A percentile compares a stretch with the other conserved stretches of the same genome.
phyloP scores from a whole-genome alignment of 257 asterid species.

The Datura wrightii region DNA sequence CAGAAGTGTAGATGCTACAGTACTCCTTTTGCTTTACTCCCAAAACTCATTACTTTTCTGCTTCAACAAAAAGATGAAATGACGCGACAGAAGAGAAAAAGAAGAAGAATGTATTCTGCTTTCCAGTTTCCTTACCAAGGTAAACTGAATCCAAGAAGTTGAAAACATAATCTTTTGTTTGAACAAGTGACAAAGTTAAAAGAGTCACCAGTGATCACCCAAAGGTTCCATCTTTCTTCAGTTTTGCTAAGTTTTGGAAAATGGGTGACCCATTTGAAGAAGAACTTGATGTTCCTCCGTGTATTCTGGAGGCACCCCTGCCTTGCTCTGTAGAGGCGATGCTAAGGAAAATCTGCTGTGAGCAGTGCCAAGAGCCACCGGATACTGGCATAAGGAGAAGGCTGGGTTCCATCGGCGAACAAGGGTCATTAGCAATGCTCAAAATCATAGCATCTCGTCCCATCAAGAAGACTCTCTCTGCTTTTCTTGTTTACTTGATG shows the following conservation, averaged over 20 bases:
- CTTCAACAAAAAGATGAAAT: neutral
- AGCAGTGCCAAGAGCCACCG: too few relatives aligned
- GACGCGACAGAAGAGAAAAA: neutral
- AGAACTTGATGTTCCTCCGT: neutral
- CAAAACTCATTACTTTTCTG: neutral
- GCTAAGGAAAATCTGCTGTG: conserved; percentile 31
- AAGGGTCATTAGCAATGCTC: too few relatives aligned
- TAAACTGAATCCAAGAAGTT: neutral
- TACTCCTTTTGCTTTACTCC: neutral
- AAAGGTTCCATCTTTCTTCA: too few relatives aligned
- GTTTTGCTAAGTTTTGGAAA: neutral
- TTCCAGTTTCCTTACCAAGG: neutral
- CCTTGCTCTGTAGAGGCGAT: conserved; percentile 44
- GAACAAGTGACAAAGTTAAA: neutral
- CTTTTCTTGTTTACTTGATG: too few relatives aligned
- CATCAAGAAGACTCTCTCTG: conserved; percentile 28
- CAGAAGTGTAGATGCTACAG: neutral
- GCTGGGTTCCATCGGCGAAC: too few relatives aligned
- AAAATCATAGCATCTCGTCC: conserved; percentile 39
- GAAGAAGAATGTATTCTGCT: neutral
- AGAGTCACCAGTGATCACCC: too few relatives aligned
- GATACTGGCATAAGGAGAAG: too few relatives aligned
- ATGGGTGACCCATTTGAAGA: conserved; percentile 23
- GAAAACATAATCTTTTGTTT: neutral
- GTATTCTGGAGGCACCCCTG: conserved; percentile 24